phyloP scores from a whole-genome alignment of 2,329 filamentous ascomycete genomes.

The Pseudocercospora pini-densiflorae region DNA sequence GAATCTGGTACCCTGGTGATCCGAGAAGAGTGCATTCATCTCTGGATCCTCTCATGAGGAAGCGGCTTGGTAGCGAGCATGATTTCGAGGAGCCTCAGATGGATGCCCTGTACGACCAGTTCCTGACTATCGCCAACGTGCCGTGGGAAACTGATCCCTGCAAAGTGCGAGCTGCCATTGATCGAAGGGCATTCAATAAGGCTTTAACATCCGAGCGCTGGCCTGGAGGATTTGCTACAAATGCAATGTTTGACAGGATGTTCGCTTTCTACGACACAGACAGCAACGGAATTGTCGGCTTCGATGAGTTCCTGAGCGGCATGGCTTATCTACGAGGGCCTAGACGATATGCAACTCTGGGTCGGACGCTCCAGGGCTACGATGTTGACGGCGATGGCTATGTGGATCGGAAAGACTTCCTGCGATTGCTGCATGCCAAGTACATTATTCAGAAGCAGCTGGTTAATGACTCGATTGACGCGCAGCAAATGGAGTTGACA shows the following conservation, averaged over 20 bases:
- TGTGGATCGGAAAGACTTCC: constrained; percentile 82
- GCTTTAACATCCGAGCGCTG: constrained; percentile 67
- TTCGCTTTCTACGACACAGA: constrained; percentile 97
- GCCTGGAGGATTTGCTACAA: constrained; percentile 80
- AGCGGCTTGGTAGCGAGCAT: constrained; percentile 57
- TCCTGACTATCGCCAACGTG: constrained; percentile 88
- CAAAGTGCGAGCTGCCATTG: constrained; percentile 79
- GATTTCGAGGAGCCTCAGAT: constrained; percentile 79
- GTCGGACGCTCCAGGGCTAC: constrained; percentile 82
- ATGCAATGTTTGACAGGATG: constrained; percentile 93
- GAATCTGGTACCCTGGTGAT: constrained; percentile 87
- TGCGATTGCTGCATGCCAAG: constrained; percentile 90
- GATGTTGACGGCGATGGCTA: constrained; percentile 89
- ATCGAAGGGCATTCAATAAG: constrained; percentile 88
- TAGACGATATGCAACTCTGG: constrained; percentile 67
- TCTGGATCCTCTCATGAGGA: constrained; percentile 70
- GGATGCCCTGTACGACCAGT: constrained; percentile 95
- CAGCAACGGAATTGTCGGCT: constrained; percentile 84
- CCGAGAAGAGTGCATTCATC: constrained; percentile 71
- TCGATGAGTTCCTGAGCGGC: constrained; percentile 87
- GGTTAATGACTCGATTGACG: constrained; percentile 78
- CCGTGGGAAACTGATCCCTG: constrained; percentile 83
- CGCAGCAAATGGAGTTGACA: constrained; percentile 74
- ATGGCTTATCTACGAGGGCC: constrained; percentile 68
- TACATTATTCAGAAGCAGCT: constrained; percentile 90